A percentile compares a stretch with the other conserved stretches of the same genome.
These are phyloP conservation scores for Globisporangium orthogonon DNA, from an alignment of 352 stramenopile genomes.

Conservation along the genomic window DNA sequence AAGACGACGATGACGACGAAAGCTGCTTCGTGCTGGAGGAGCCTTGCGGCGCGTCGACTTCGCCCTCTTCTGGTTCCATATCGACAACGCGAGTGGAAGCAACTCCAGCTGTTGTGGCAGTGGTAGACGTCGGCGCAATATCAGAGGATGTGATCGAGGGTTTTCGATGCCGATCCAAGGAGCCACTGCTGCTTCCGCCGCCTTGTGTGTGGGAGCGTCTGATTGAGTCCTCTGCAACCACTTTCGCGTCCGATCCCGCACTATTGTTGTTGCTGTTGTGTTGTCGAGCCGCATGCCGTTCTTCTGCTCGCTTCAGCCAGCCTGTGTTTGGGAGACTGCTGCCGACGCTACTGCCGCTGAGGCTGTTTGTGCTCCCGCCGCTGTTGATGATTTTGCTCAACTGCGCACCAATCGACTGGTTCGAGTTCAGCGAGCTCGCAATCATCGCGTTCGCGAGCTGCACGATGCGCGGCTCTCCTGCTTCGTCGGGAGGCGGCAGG, in stretches of 20 bases:
- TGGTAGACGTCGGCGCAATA: constrained; percentile 14
- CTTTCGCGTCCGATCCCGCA: background rate
- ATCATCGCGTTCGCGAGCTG: constrained; percentile 41
- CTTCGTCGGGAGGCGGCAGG: constrained; percentile 48
- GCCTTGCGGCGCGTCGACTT: constrained; percentile 19
- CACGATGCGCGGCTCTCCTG: constrained; percentile 55
- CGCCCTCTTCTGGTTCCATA: constrained; percentile 42
- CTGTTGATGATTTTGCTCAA: constrained; percentile 78
- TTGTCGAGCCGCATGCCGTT: constrained; percentile 49
- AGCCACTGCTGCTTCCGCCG: constrained; percentile 10
- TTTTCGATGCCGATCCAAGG: constrained; percentile 23
- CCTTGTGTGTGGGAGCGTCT: constrained; percentile 23
- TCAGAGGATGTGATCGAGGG: constrained; percentile 20
- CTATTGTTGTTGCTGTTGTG: constrained; percentile 19
- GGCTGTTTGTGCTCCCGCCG: constrained; percentile 17
- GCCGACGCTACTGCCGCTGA: constrained; percentile 34
- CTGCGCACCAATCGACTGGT: constrained; percentile 53
- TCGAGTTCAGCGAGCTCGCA: constrained; percentile 27
- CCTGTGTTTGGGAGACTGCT: constrained; percentile 18
- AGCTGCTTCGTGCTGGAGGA: constrained; percentile 6
- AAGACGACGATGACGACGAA: constrained; percentile 3
- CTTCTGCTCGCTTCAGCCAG: constrained; percentile 56
- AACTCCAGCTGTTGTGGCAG: constrained; percentile 4
- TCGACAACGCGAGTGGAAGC: constrained; percentile 14
- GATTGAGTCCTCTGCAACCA: constrained; percentile 33